Conservation (phyloP, 805 yeast species). For the Candida corydali region DNA sequence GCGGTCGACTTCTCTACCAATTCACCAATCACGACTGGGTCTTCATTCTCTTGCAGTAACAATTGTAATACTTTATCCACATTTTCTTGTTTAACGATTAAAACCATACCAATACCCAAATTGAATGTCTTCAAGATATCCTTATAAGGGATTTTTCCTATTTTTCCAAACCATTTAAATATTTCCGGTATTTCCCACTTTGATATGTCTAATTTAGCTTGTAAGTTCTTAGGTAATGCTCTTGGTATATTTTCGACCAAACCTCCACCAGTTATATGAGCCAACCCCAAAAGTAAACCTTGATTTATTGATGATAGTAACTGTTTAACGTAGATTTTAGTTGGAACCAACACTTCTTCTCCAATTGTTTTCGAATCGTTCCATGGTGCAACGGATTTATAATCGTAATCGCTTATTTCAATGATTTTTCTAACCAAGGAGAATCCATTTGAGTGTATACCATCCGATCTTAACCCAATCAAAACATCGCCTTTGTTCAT, state of each 20-base stretch:
- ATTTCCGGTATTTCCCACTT: constrained; percentile 85
- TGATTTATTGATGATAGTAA: constrained; percentile 69
- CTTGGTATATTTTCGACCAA: constrained; percentile 94
- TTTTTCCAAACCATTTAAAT: constrained; percentile 89
- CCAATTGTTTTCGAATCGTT: constrained; percentile 68
- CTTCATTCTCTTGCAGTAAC: constrained; percentile 61
- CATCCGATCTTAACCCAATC: constrained; percentile 85
- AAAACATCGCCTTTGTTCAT: constrained; percentile 81
- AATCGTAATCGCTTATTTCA: constrained; percentile 67
- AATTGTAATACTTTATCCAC: constrained; percentile 52
- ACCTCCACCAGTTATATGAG: constrained; percentile 99
- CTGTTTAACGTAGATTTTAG: constrained; percentile 92
- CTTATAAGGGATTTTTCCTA: constrained; percentile 82
- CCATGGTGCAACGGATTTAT: constrained; percentile 85
- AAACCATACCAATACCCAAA: constrained; percentile 96
- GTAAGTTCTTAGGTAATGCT: constrained; percentile 75
- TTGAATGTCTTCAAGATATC: constrained; percentile 91
- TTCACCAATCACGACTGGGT: constrained; percentile 50
- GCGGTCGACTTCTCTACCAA: constrained; percentile 34
- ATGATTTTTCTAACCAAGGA: constrained; percentile 91
- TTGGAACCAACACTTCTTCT: constrained; percentile 81
- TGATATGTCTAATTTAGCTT: constrained; percentile 75
- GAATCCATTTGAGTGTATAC: constrained; percentile 95
- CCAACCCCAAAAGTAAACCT: constrained; percentile 75
- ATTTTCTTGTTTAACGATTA: constrained; percentile 68